Base-by-base conservation (phyloP, 176 grass and related monocot genomes). In the Tillandsia leiboldiana region DNA sequence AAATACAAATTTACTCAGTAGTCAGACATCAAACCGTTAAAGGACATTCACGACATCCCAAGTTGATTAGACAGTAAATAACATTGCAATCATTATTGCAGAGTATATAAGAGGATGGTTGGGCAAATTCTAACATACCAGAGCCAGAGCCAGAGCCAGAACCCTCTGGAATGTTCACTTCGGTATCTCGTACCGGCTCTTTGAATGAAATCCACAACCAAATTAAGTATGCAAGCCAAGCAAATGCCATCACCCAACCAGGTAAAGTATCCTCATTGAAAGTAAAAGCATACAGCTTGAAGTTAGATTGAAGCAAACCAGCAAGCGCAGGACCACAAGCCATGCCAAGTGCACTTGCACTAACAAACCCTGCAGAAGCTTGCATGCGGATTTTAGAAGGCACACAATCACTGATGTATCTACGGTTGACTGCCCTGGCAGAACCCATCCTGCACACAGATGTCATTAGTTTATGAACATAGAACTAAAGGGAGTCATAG, bases 321-420 rank as follows among this genome's bases (percentile, higher is more conserved):
- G 94, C 94, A 70, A 99, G 72, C 7, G 94, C 94, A 74, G 94
- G 94, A 22, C 94, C 94, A 76, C 89, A 93, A 70, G 89, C 94
- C 94, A 99, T 99, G 53, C 94, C 94, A 59, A 99, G 86, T 65
- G 94, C 94, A 84, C 89, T 93, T 65, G 94, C 89, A 18, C 89
- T 93, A 47, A 99, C 94, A 69, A 99, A 99, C 26, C 86, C 94
- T 51, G 94, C 94, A 57, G 94, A 99, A 73, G 94, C 89, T 79
- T 99, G 81, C 72, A 99, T 99, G 1, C 94, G 84, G 81, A 93
- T 82, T 68, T 91, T 93, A 72, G 87, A 69, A 77, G 94, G 94
- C 53, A 99, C 94, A 85, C 94, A 99, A 18, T 99, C 94, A 70
- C 89, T 93, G 75, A 99, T 99, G 72, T 99, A 99, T 17, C 94